Evolutionary conservation across 1,284 basidiomycete genomes (phyloP).

Genomic region (Gymnopus androsaceus): DNA sequence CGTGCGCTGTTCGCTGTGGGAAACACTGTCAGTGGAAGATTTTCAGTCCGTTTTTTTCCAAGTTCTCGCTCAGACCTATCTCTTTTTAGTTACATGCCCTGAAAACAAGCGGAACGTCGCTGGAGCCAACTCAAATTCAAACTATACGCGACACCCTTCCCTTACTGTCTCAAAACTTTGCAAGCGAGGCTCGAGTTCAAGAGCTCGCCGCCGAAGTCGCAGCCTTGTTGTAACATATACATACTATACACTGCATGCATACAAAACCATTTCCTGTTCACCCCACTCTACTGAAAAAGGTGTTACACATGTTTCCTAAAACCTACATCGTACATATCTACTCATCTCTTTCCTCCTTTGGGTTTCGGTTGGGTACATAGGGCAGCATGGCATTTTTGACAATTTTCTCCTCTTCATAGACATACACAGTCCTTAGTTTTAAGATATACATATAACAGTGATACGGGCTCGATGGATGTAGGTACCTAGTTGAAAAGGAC

Average conservation of each 20-base stretch:
- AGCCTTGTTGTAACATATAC: conserved; percentile 26
- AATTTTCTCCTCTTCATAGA: too few species aligned
- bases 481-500: too few species aligned
- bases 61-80: background rate
- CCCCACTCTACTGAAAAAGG: too few species aligned
- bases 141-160: conserved; percentile 44
- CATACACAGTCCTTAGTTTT: too few species aligned
- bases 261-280: too few species aligned
- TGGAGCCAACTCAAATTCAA: conserved; percentile 40
- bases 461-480: too few species aligned
- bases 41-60: background rate
- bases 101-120: conserved; percentile 36
- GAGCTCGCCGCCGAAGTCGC: conserved; percentile 52
- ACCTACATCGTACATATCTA: too few species aligned
- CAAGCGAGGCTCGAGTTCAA: conserved; percentile 55
- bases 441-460: too few species aligned
- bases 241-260: background rate
- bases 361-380: too few species aligned
- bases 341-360: too few species aligned
- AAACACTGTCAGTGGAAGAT: conserved; percentile 66
- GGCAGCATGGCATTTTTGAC: too few species aligned
- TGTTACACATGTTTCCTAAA: too few species aligned
- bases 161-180: conserved; percentile 45
- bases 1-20: conserved; percentile 86
- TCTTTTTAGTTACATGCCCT: conserved; percentile 48